Conservation (phyloP, 2,329 filamentous ascomycete species). For the Fusarium scirpi region DNA sequence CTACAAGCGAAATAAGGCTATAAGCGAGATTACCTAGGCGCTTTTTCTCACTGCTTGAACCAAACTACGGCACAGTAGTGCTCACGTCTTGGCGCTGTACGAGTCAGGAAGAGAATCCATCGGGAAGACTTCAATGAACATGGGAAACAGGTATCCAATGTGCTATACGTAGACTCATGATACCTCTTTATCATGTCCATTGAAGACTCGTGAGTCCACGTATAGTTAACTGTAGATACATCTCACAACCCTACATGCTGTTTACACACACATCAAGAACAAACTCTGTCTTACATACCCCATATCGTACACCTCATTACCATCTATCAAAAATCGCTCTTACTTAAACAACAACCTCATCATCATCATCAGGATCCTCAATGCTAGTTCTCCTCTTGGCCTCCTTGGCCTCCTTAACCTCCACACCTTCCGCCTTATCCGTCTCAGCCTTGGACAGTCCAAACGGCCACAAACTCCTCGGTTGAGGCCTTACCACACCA, state of each 20-base stretch:
- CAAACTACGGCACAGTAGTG: constrained; percentile 9
- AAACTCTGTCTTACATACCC: neutral
- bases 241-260: too few species aligned
- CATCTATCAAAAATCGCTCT: constrained; percentile 14
- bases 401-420: constrained; percentile 58
- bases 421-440: constrained; percentile 47
- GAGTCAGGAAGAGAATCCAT: neutral
- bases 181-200: too few species aligned
- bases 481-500: constrained; percentile 66
- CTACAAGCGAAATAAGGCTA: constrained; percentile 37
- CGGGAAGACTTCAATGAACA: neutral
- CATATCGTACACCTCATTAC: constrained; percentile 41
- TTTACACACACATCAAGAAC: neutral
- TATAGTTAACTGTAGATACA: too few species aligned
- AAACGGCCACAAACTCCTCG: constrained; percentile 71
- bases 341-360: constrained; percentile 57
- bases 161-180: too few species aligned
- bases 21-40: constrained; percentile 14
- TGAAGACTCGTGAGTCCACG: too few species aligned
- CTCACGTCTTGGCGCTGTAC: constrained; percentile 1
- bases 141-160: neutral
- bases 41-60: neutral
- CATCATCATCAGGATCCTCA: constrained; percentile 69
- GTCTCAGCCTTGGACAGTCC: constrained; percentile 56
- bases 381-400: constrained; percentile 68